Base-by-base conservation (phyloP, 2,329 filamentous ascomycete species). In the Diaporthe aspalathi region DNA sequence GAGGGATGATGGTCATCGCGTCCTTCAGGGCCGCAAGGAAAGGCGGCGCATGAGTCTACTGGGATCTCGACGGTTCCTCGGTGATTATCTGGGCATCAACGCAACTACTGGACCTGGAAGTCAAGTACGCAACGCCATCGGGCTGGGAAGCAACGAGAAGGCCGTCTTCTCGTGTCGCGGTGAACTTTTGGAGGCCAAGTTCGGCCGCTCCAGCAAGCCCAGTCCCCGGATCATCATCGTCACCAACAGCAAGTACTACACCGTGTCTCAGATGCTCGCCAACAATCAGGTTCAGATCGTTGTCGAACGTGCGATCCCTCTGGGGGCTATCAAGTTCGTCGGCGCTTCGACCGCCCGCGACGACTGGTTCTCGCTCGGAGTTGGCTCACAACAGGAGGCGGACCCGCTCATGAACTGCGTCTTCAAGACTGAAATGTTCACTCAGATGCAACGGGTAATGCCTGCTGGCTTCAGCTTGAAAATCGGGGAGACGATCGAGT, bases 361-460 rank as follows among this genome's bases (percentile, higher is more conserved):
- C 77, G 96, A 99, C 81, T 99, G 96, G 96, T 98, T 99, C 81
- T 94, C 95, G 1, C 86, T 99, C 45, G 94, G 95, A 3, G 88
- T 97, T 54, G 94, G 93, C n/a, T 95, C 95, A 40, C 91, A 92
- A 11, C 94, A 97, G 79, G 95, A 98, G 80, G 88, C 96, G 0
- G 96, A 99, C 81, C 94, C 96, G n/a, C 86, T 99, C 27, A 82
- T 99, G 77, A 97, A 92, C 83, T 99, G 96, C 79, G 85, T 98
- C 24, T 91, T 99, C 81, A 99, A 99, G 85, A 99, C 96, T 0
- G 96, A 99, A 79, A 91, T 99, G 82, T 97, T 98, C 79, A 97
- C 95, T 0, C 95, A 98, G 74, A 91, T 99, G 84, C 90, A 92
- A 79, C 91, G 90, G 65, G 90, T 91, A 67, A 93, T 97, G 82